Percentiles rank a stretch among this genome's conserved stretches.
phyloP scores from a whole-genome alignment of 2,329 filamentous ascomycete species.

The Leptodontidium sp. region DNA sequence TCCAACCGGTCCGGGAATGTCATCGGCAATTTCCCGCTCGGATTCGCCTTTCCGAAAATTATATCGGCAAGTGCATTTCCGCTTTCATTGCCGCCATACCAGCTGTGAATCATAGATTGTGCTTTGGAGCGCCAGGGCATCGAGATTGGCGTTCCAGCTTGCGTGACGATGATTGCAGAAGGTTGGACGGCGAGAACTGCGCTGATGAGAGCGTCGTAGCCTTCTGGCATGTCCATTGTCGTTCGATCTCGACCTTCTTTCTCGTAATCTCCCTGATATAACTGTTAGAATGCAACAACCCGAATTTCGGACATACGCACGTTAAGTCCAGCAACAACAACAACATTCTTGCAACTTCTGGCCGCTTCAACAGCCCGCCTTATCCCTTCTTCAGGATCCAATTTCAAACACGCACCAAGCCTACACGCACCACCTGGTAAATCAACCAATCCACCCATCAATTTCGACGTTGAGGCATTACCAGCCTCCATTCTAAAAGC shows the following conservation, averaged over 20 bases:
- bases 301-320: conserved; percentile 35
- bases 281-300: too few relatives aligned
- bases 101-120: conserved; percentile 44
- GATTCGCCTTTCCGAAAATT: conserved; percentile 67
- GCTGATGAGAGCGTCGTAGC: conserved; percentile 51
- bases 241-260: conserved; percentile 41
- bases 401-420: conserved; percentile 63
- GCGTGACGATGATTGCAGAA: conserved; percentile 50
- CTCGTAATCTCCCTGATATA: conserved; percentile 10
- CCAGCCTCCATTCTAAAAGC: conserved; percentile 55
- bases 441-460: conserved; percentile 53
- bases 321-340: conserved; percentile 72
- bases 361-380: conserved; percentile 63
- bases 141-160: conserved; percentile 65
- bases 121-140: conserved; percentile 56
- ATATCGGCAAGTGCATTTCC: conserved; percentile 71
- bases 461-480: conserved; percentile 63
- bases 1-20: conserved; percentile 64
- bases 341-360: conserved; percentile 48
- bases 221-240: conserved; percentile 40
- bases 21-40: conserved; percentile 66
- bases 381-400: conserved; percentile 14
- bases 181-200: conserved; percentile 63
- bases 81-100: conserved; percentile 71
- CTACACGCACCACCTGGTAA: conserved; percentile 63